Conservation (phyloP, 2,329 filamentous ascomycete genomes). For the Fonsecaea erecta region DNA sequence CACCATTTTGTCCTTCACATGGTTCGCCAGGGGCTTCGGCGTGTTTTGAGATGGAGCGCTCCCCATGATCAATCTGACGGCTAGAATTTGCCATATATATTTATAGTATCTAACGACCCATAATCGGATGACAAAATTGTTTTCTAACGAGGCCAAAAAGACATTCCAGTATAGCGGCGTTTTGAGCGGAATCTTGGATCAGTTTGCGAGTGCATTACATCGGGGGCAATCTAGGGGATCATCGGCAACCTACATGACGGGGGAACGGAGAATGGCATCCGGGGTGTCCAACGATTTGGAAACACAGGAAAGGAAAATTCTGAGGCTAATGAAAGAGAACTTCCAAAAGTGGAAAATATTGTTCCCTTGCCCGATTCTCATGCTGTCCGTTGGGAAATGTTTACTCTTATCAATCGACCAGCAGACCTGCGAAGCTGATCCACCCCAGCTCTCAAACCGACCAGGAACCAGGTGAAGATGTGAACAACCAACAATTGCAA, state of each 20-base stretch:
- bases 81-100: conserved; percentile 21
- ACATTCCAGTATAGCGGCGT: conserved; percentile 29
- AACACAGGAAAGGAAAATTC: conserved; percentile 10
- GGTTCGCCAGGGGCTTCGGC: conserved; percentile 53
- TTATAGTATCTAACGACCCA: conserved; percentile 21
- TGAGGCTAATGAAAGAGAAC: conserved; percentile 14
- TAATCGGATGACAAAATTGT: conserved; percentile 27
- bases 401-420: conserved; percentile 15
- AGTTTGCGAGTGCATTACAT: conserved; percentile 11
- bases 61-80: not conserved
- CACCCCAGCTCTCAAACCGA: not conserved
- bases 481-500: not conserved
- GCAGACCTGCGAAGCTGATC: not conserved
- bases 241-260: conserved; percentile 23
- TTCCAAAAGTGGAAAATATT: conserved; percentile 6
- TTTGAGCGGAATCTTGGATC: conserved; percentile 12
- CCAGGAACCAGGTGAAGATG: not conserved
- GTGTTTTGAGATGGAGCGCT: conserved; percentile 34
- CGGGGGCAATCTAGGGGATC: conserved; percentile 13
- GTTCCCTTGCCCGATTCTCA: conserved; percentile 1
- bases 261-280: conserved; percentile 21
- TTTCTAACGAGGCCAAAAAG: conserved; percentile 23
- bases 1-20: conserved; percentile 63
- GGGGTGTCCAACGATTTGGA: conserved; percentile 21
- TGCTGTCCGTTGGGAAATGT: conserved; percentile 14